Evolutionary conservation across 2,329 filamentous ascomycete species (phyloP).

Genomic region (Daldinia eschscholtzii): DNA sequence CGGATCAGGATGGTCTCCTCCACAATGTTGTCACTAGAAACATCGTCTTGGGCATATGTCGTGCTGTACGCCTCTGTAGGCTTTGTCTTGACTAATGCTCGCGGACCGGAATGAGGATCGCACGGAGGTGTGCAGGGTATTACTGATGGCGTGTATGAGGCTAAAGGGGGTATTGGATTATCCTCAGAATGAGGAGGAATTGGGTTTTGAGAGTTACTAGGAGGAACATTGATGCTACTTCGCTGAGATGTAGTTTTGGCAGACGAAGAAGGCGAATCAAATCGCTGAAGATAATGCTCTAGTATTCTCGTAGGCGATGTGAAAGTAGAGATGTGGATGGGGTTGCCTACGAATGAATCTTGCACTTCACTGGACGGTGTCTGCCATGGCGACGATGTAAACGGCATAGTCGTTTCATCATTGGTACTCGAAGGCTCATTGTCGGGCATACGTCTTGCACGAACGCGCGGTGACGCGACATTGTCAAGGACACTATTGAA

Average conservation of each 20-base stretch:
- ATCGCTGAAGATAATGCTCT: slow-evolving; percentile 61
- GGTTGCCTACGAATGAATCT: slow-evolving; percentile 65
- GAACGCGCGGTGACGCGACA: slow-evolving; percentile 52
- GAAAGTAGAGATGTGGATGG: slow-evolving; percentile 50
- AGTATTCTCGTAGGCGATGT: slow-evolving; percentile 65
- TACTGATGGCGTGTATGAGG: slow-evolving; percentile 38
- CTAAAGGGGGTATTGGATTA: slow-evolving; percentile 13
- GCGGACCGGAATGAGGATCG: slow-evolving; percentile 1
- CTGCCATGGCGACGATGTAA: slow-evolving; percentile 56
- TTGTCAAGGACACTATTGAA: slow-evolving; percentile 63
- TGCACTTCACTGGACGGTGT: slow-evolving; percentile 64
- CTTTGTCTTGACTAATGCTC: slow-evolving; percentile 11
- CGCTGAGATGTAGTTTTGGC: slow-evolving; percentile 31
- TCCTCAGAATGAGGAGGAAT: slow-evolving; percentile 3
- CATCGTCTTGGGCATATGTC: slow-evolving; percentile 16
- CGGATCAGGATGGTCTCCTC: slow-evolving; percentile 47
- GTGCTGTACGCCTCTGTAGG: slow-evolving; percentile 1
- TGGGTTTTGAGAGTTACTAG: slow-evolving; percentile 13
- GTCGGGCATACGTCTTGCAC: slow-evolving; percentile 10
- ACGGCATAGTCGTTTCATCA: slow-evolving; percentile 24
- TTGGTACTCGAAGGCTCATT: slow-evolving; percentile 15
- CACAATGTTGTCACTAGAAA: slow-evolving; percentile 42
- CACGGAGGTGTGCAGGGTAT: slow-evolving; percentile 44
- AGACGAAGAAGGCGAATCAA: slow-evolving; percentile 47
- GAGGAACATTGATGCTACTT: slow-evolving; percentile 3